Evolutionary conservation across 2,329 filamentous ascomycete species (phyloP).

Genomic region (Geosmithia morbida): DNA sequence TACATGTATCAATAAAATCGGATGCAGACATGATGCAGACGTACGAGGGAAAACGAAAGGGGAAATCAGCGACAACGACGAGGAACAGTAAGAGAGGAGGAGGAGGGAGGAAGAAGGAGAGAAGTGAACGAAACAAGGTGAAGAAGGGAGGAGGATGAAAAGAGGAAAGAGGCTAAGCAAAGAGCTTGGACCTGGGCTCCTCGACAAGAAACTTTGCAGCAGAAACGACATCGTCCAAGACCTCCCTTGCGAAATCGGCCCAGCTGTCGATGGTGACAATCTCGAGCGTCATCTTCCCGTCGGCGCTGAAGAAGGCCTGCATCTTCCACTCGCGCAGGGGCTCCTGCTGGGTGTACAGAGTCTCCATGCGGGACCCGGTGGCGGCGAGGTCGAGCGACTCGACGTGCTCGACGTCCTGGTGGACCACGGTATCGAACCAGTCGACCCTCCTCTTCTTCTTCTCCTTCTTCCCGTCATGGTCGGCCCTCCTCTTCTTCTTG

Average conservation of each 20-base stretch:
- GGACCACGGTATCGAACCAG: slow-evolving; percentile 42
- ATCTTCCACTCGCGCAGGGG: slow-evolving; percentile 44
- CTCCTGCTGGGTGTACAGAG: slow-evolving; percentile 42
- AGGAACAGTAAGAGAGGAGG: neutral
- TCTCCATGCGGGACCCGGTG: slow-evolving; percentile 33
- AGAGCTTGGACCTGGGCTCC: slow-evolving; percentile 11
- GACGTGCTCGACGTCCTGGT: slow-evolving; percentile 48
- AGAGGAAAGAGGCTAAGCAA: slow-evolving; percentile 1
- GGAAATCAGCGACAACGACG: too few species aligned
- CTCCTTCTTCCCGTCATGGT: too few species aligned
- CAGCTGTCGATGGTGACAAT: slow-evolving; percentile 45
- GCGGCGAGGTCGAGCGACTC: slow-evolving; percentile 31
- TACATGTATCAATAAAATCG: too few species aligned
- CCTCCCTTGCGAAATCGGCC: slow-evolving; percentile 30
- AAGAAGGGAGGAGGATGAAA: neutral
- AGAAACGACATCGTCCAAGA: slow-evolving; percentile 33
- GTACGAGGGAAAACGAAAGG: neutral
- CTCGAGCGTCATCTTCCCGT: slow-evolving; percentile 34
- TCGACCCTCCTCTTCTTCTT: slow-evolving; percentile 33
- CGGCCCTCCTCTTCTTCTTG: slow-evolving; percentile 34
- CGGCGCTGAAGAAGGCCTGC: slow-evolving; percentile 41
- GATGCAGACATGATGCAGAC: too few species aligned
- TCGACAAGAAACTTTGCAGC: slow-evolving; percentile 24
- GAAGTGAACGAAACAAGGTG: neutral
- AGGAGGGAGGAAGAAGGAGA: too few species aligned